These are phyloP conservation scores for Hordeum marinum DNA, from an alignment of 176 grass and related monocot species.

Conservation along the genomic window DNA sequence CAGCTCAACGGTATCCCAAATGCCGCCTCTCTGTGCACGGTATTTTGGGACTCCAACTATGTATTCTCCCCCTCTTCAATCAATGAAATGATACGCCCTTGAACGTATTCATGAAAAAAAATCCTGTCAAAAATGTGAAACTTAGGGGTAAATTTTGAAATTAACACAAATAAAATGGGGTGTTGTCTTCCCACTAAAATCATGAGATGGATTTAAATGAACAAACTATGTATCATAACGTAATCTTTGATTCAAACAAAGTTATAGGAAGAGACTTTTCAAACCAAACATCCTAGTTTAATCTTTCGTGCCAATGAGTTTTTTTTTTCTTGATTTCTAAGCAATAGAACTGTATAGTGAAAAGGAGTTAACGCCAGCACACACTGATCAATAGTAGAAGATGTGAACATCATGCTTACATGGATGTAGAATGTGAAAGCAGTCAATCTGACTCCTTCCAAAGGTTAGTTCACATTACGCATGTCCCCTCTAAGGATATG, in stretches of 20 bases:
- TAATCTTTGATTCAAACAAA: background rate
- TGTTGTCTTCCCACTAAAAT: background rate
- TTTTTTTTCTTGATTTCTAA: background rate
- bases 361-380: background rate
- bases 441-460: background rate
- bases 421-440: conserved; percentile 1
- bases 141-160: no score
- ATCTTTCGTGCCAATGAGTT: background rate
- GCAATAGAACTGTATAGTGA: background rate
- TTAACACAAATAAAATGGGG: no score
- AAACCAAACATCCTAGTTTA: background rate
- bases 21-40: no score
- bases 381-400: background rate
- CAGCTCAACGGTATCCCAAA: no score
- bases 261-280: background rate
- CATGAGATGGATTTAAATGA: background rate
- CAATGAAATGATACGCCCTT: no score
- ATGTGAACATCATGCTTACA: background rate
- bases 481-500: background rate
- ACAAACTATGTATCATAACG: background rate
- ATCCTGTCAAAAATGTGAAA: no score
- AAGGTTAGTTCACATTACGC: background rate
- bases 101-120: no score
- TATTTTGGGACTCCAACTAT: no score
- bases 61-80: no score